Evolutionary conservation across 2,329 filamentous ascomycete genomes (phyloP).

Genomic region (Cladosporium sp.): DNA sequence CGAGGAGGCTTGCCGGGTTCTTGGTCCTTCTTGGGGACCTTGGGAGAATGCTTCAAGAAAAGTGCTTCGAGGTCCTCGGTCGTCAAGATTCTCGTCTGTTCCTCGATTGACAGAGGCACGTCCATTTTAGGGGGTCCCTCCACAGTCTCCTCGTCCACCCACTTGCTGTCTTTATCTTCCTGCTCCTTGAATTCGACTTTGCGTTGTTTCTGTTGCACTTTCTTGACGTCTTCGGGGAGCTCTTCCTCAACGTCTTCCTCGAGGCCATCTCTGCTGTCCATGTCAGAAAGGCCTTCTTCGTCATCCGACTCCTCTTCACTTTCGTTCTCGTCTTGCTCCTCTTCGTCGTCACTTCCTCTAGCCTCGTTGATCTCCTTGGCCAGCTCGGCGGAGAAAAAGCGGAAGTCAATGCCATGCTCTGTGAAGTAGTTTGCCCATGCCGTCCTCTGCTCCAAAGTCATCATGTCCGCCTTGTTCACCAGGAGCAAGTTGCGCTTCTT

Average conservation of each 20-base stretch:
- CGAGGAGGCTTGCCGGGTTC: conserved; percentile 46
- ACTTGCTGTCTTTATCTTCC: conserved; percentile 36
- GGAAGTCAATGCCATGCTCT: conserved; percentile 76
- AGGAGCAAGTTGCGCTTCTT: conserved; percentile 87
- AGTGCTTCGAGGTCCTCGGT: conserved; percentile 89
- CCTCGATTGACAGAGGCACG: conserved; percentile 36
- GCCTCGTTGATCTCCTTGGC: conserved; percentile 86
- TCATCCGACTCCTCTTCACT: conserved; percentile 29
- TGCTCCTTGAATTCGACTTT: conserved; percentile 38
- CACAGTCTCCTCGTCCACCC: conserved; percentile 37
- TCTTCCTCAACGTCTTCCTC: conserved; percentile 34
- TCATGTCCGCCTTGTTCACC: conserved; percentile 99
- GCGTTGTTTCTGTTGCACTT: conserved; percentile 40
- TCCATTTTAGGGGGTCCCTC: conserved; percentile 32
- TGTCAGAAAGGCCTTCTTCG: conserved; percentile 22
- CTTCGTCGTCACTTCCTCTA: conserved; percentile 52
- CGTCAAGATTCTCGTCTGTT: conserved; percentile 70
- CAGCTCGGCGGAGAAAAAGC: conserved; percentile 91
- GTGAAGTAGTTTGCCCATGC: conserved; percentile 86
- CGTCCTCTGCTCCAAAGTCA: conserved; percentile 78
- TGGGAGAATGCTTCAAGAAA: conserved; percentile 71
- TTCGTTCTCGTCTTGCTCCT: conserved; percentile 27
- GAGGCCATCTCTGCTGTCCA: conserved; percentile 38
- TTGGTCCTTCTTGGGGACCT: conserved; percentile 36
- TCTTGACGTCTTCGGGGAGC: conserved; percentile 47